Conservation (phyloP, 192 early-diverging fungal species). For the Umbelopsis isabellina region DNA sequence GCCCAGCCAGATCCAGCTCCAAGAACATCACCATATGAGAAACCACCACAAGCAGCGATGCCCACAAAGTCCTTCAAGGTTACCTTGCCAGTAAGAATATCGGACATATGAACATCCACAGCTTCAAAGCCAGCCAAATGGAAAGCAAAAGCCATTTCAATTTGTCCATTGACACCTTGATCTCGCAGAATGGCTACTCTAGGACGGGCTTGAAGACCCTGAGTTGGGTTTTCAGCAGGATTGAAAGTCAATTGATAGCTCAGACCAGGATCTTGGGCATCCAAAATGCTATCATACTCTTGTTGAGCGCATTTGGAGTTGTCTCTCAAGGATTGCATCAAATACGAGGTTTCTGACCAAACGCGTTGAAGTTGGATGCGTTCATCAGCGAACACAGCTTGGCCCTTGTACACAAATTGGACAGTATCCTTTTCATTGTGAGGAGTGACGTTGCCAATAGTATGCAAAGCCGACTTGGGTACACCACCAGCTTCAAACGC, state of each 20-base stretch:
- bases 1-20: constrained; percentile 99
- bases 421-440: constrained; percentile 57
- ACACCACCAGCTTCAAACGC: constrained; percentile 59
- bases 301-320: constrained; percentile 84
- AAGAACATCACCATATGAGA: constrained; percentile 98
- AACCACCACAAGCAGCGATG: constrained; percentile 94
- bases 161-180: constrained; percentile 96
- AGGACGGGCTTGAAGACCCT: constrained; percentile 54
- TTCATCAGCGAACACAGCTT: constrained; percentile 54
- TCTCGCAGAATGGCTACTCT: constrained; percentile 95
- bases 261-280: constrained; percentile 80
- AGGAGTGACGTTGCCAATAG: constrained; percentile 60
- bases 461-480: constrained; percentile 55
- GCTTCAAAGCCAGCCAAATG: constrained; percentile 90
- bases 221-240: constrained; percentile 54
- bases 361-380: constrained; percentile 75
- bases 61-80: constrained; percentile 78
- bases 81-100: constrained; percentile 72
- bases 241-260: constrained; percentile 80
- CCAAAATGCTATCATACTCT: constrained; percentile 77
- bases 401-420: constrained; percentile 48
- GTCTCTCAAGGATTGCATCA: constrained; percentile 89
- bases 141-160: constrained; percentile 96
- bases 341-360: constrained; percentile 93
- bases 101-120: constrained; percentile 99